These are phyloP conservation scores for Ustulina deusta DNA, from an alignment of 2,329 filamentous ascomycete genomes.

Conservation along the genomic window DNA sequence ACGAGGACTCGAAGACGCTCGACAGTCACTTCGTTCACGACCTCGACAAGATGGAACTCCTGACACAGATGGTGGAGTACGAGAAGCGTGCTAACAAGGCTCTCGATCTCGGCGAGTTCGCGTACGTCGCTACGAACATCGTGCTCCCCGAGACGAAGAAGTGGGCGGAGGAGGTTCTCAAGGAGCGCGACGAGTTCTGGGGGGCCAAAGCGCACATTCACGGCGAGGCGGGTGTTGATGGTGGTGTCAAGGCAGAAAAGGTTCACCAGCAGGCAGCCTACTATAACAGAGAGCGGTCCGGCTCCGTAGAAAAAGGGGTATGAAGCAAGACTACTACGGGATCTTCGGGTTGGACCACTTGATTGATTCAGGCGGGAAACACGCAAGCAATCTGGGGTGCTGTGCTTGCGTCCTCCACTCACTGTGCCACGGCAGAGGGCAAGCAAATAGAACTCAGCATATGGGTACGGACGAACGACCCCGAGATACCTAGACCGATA, in stretches of 20 bases:
- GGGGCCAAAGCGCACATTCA: slow-evolving; percentile 60
- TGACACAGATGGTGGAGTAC: slow-evolving; percentile 97
- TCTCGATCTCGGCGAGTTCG: slow-evolving; percentile 87
- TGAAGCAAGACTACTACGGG: not conserved
- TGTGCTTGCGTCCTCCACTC: not conserved
- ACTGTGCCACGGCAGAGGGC: not conserved
- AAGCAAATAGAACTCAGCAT: slow-evolving; percentile 11
- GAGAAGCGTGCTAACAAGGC: slow-evolving; percentile 76
- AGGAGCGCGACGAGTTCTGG: slow-evolving; percentile 83
- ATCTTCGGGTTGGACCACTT: not conserved
- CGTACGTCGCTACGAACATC: slow-evolving; percentile 79
- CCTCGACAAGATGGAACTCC: slow-evolving; percentile 94
- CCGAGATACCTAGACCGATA: slow-evolving; percentile 25
- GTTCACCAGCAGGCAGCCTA: slow-evolving; percentile 62
- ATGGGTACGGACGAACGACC: slow-evolving; percentile 2
- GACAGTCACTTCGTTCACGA: slow-evolving; percentile 95
- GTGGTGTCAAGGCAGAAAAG: slow-evolving; percentile 55
- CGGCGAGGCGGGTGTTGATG: slow-evolving; percentile 58
- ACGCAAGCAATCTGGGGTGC: not conserved
- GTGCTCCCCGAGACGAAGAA: slow-evolving; percentile 79
- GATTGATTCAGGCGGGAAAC: not conserved
- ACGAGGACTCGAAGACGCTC: slow-evolving; percentile 85
- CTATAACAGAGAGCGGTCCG: slow-evolving; percentile 52
- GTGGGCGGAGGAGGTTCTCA: slow-evolving; percentile 82
- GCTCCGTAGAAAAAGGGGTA: slow-evolving; percentile 20